A percentile compares a stretch with the other conserved stretches of the same genome.
These are phyloP conservation scores for Wickerhamomyces sp. DNA, from an alignment of 1,139 yeast species.

Conservation along the genomic window DNA sequence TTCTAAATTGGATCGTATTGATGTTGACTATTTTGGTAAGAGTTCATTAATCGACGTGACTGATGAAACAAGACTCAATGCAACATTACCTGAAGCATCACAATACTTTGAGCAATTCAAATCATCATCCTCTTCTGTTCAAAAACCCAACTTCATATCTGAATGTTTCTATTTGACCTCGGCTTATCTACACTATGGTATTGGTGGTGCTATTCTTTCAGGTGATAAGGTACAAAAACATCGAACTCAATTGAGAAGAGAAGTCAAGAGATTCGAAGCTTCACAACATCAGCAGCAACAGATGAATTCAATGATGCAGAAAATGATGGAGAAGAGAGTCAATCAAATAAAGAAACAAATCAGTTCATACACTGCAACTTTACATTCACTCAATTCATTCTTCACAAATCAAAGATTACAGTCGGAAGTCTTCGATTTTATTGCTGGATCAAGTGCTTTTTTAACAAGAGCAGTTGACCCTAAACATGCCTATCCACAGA, in stretches of 20 bases:
- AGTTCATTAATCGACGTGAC: constrained; percentile 48
- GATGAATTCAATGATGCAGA: constrained; percentile 25
- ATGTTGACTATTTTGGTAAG: constrained; percentile 55
- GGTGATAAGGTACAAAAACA: constrained; percentile 39
- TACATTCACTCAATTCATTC: constrained; percentile 54
- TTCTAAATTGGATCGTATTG: constrained; percentile 72
- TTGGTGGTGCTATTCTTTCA: constrained; percentile 68
- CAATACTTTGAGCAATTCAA: constrained; percentile 41
- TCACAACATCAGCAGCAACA: constrained; percentile 19
- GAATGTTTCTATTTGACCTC: constrained; percentile 80
- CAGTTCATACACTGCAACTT: constrained; percentile 37
- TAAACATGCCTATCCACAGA: constrained; percentile 53
- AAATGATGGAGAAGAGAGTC: constrained; percentile 34
- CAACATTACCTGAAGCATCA: constrained; percentile 67
- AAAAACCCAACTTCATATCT: constrained; percentile 74
- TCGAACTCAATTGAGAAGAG: constrained; percentile 47
- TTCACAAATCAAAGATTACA: constrained; percentile 53
- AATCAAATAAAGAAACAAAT: constrained; percentile 42
- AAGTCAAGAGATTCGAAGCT: constrained; percentile 43
- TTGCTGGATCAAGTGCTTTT: constrained; percentile 71
- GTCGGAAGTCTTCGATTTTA: constrained; percentile 65
- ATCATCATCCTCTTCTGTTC: constrained; percentile 26
- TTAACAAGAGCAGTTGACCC: constrained; percentile 73
- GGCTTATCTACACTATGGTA: constrained; percentile 81
- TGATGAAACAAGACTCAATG: constrained; percentile 80